Percentiles rank a stretch among this genome's conserved stretches.
phyloP scores from a whole-genome alignment of 345 rosid species.

The Pistacia integerrima region DNA sequence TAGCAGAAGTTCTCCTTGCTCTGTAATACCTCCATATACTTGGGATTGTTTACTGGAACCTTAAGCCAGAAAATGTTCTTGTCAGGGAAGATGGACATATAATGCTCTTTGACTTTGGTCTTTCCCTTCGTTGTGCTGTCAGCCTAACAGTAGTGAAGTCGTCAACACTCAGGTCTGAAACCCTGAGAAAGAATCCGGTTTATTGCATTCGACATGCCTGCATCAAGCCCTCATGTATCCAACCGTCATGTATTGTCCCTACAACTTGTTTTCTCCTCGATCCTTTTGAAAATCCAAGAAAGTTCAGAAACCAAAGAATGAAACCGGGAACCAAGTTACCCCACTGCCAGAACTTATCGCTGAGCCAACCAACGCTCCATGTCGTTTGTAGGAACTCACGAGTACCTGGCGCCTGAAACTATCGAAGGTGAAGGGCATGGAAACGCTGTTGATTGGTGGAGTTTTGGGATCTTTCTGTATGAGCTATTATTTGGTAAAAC shows the following conservation, averaged over 20 bases:
- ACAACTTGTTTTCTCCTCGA: constrained; percentile 57
- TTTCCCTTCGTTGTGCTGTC: constrained; percentile 13
- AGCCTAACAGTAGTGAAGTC: constrained; percentile 57
- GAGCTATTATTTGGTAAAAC: constrained; percentile 32
- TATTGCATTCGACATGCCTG: constrained; percentile 29
- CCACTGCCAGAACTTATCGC: constrained; percentile 22
- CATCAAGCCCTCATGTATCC: constrained; percentile 45
- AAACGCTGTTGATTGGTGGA: constrained; percentile 81
- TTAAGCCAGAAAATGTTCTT: no score
- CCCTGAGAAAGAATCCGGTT: no score
- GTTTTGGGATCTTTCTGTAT: constrained; percentile 71
- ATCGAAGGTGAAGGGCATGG: constrained; percentile 63
- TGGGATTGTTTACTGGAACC: no score
- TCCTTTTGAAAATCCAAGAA: constrained; percentile 55
- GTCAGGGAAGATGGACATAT: no score
- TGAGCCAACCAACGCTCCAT: constrained; percentile 84
- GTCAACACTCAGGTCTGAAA: constrained; percentile 40
- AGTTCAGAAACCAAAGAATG: constrained; percentile 45
- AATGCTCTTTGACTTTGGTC: no score
- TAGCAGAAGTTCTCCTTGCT: no score
- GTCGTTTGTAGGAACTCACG: constrained; percentile 87
- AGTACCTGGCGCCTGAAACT: constrained; percentile 26
- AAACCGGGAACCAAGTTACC: constrained; percentile 18
- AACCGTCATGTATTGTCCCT: constrained; percentile 53
- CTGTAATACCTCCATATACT: no score